phyloP scores from a whole-genome alignment of 345 rosid species.

The Eutrema heterophyllum region DNA sequence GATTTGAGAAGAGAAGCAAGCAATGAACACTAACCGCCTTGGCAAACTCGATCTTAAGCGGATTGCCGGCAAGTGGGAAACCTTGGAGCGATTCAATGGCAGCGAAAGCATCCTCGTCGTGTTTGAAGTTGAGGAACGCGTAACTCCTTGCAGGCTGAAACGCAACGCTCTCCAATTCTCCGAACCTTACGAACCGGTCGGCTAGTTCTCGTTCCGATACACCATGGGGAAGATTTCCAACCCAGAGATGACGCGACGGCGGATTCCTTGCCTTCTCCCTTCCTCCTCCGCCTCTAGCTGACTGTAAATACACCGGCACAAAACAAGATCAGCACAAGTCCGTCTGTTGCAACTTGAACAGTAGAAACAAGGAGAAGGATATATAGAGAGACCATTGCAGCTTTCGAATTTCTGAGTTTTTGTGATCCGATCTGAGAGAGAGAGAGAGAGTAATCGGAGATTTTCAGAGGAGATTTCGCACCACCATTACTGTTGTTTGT shows the following conservation, averaged over 20 bases:
- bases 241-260: slow-evolving; percentile 92
- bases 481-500: background rate
- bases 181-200: slow-evolving; percentile 48
- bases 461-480: slow-evolving; percentile 3
- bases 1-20: background rate
- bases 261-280: slow-evolving; percentile 49
- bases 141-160: slow-evolving; percentile 84
- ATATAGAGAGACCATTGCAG: background rate
- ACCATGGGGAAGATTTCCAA: slow-evolving; percentile 75
- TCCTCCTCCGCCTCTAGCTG: slow-evolving; percentile 39
- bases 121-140: slow-evolving; percentile 62
- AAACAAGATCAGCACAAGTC: background rate
- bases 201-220: slow-evolving; percentile 52
- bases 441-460: background rate
- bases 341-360: background rate
- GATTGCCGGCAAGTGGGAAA: slow-evolving; percentile 64
- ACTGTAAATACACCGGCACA: slow-evolving; percentile 30
- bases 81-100: slow-evolving; percentile 77
- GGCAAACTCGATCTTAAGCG: slow-evolving; percentile 90
- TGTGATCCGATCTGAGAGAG: slow-evolving; percentile 3
- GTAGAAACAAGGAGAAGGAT: background rate
- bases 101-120: slow-evolving; percentile 67
- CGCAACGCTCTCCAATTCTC: slow-evolving; percentile 78
- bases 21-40: slow-evolving; percentile 89
- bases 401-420: background rate